A percentile compares a stretch with the other conserved stretches of the same genome.
These are phyloP conservation scores for Pseudozyma flocculosa DNA, from an alignment of 1,284 basidiomycete genomes.

Conservation along the genomic window DNA sequence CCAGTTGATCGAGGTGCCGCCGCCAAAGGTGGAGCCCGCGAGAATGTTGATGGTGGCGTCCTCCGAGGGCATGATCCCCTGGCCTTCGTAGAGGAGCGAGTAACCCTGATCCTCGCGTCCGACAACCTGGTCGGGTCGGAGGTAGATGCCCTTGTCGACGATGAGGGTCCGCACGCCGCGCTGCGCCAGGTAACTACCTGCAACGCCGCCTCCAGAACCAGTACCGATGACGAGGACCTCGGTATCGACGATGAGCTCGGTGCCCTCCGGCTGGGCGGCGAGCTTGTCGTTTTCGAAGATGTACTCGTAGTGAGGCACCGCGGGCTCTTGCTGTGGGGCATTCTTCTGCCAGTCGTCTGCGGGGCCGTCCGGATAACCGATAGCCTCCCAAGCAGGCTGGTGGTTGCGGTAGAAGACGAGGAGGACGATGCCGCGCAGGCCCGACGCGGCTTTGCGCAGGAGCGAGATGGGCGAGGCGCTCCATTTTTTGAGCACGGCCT, in stretches of 20 bases:
- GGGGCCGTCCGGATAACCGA: conserved; percentile 51
- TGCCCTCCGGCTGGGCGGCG: conserved; percentile 26
- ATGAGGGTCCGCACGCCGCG: conserved; percentile 59
- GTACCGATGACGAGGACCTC: conserved; percentile 60
- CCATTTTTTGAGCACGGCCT: conserved; percentile 40
- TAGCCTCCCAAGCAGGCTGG: conserved; percentile 47
- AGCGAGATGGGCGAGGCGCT: conserved; percentile 39
- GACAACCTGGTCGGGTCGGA: conserved; percentile 55
- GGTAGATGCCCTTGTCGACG: conserved; percentile 61
- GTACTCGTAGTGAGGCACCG: conserved; percentile 38
- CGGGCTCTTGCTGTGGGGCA: conserved; percentile 9
- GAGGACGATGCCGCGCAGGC: conserved; percentile 45
- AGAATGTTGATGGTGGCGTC: conserved; percentile 59
- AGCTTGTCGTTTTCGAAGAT: conserved; percentile 53
- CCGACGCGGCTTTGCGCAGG: conserved; percentile 48
- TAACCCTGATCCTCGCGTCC: conserved; percentile 58
- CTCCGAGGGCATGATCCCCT: conserved; percentile 59
- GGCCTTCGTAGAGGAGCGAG: conserved; percentile 58
- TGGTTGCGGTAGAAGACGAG: conserved; percentile 50
- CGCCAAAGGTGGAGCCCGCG: conserved; percentile 60
- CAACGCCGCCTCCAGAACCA: conserved; percentile 61
- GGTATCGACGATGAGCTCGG: conserved; percentile 46
- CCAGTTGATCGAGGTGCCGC: conserved; percentile 63
- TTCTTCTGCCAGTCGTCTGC: conserved; percentile 44
- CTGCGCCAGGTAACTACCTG: conserved; percentile 55